These are phyloP conservation scores for Scleroderma bovista DNA, from an alignment of 768 basidiomycete genomes.

Conservation along the genomic window DNA sequence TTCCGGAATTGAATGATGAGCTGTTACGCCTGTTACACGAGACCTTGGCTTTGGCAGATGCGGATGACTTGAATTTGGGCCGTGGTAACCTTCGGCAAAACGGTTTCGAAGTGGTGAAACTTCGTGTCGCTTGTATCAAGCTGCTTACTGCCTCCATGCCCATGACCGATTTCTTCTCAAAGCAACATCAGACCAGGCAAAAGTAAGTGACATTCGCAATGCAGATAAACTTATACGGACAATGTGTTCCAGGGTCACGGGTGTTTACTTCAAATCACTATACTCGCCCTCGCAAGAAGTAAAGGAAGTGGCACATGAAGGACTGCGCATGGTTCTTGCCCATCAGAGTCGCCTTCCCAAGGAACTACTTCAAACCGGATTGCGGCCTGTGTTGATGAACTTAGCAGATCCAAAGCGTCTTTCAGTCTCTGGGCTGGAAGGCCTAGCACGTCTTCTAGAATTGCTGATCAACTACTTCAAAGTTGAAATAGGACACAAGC, in stretches of 20 bases:
- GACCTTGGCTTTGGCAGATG: conserved; percentile 91
- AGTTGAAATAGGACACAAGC: conserved; percentile 96
- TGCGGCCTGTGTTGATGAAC: conserved; percentile 96
- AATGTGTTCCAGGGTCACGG: conserved; percentile 61
- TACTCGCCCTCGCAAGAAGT: conserved; percentile 89
- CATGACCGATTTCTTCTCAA: conserved; percentile 86
- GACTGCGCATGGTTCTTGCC: conserved; percentile 79
- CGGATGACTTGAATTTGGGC: conserved; percentile 81
- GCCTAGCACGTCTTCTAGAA: conserved; percentile 88
- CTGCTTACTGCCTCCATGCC: conserved; percentile 93
- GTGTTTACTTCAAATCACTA: conserved; percentile 97
- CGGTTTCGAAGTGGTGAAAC: conserved; percentile 74
- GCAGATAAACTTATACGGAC: neutral
- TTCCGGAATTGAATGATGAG: conserved; percentile 90
- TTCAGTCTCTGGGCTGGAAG: conserved; percentile 88
- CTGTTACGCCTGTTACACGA: conserved; percentile 88
- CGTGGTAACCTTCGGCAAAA: conserved; percentile 75
- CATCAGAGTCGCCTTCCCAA: conserved; percentile 91
- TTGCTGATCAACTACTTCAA: conserved; percentile 99
- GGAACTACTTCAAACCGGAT: conserved; percentile 89
- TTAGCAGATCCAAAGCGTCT: conserved; percentile 93
- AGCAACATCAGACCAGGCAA: conserved; percentile 79
- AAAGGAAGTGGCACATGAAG: conserved; percentile 93
- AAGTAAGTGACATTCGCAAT: conserved; percentile 43
- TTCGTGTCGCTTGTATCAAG: conserved; percentile 91